These are phyloP conservation scores for Zalerion maritima DNA, from an alignment of 495 filamentous ascomycete species.

Conservation along the genomic window DNA sequence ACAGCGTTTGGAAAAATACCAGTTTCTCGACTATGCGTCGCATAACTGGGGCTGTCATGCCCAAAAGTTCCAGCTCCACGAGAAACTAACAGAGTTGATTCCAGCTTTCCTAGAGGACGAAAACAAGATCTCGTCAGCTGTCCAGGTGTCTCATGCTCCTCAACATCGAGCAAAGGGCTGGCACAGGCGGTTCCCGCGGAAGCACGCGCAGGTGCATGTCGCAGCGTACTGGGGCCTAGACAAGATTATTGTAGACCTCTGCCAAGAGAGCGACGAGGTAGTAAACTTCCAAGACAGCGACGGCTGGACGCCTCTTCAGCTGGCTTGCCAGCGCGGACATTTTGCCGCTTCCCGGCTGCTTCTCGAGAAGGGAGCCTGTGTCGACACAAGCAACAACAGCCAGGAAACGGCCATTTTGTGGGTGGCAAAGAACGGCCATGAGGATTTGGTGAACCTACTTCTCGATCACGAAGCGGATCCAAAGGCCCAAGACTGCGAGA, in stretches of 20 bases:
- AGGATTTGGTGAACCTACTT: constrained; percentile 11
- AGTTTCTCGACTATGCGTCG: constrained; percentile 4
- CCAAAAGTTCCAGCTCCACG: constrained; percentile 4
- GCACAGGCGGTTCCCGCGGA: constrained; percentile 4
- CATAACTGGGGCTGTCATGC: constrained; percentile 8
- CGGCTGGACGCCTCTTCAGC: background rate
- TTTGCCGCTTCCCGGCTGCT: too few relatives aligned
- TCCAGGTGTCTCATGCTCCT: constrained; percentile 1
- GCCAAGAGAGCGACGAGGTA: constrained; percentile 1
- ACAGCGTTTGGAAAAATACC: constrained; percentile 3
- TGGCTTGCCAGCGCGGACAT: background rate
- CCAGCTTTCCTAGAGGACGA: constrained; percentile 5
- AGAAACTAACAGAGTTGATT: background rate
- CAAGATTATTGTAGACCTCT: background rate
- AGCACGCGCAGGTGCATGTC: constrained; percentile 8
- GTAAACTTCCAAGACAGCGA: background rate
- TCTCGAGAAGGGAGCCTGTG: constrained; percentile 1
- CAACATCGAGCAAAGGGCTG: too few relatives aligned
- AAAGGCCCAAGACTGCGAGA: constrained; percentile 7
- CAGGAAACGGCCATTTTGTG: constrained; percentile 4
- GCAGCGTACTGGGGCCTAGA: constrained; percentile 8
- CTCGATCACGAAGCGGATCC: constrained; percentile 9
- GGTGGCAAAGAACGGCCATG: constrained; percentile 9
- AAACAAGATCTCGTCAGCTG: constrained; percentile 2
- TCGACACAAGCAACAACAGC: constrained; percentile 1